phyloP scores from a whole-genome alignment of 2,329 filamentous ascomycete species.

The Aspergillus amoenus region DNA sequence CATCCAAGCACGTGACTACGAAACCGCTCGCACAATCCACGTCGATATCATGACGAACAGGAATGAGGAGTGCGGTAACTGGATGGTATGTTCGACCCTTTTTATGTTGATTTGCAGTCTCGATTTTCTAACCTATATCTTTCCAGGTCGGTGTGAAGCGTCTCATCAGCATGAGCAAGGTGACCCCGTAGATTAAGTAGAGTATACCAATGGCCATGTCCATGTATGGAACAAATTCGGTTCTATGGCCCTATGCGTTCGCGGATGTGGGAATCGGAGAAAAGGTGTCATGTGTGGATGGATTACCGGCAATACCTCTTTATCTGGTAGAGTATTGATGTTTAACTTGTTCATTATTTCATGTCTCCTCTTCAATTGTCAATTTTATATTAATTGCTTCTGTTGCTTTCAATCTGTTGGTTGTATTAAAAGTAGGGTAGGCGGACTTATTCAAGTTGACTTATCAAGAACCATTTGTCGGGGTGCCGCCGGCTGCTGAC shows the following conservation, averaged over 20 bases:
- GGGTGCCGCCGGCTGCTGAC: no score
- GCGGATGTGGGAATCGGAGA: neutral
- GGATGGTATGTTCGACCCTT: conserved; percentile 68
- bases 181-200: conserved; percentile 55
- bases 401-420: neutral
- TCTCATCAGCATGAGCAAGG: conserved; percentile 76
- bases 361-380: conserved; percentile 1
- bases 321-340: neutral
- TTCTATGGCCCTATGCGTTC: neutral
- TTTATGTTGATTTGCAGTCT: neutral
- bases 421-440: neutral
- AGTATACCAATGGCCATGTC: neutral
- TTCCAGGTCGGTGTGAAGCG: conserved; percentile 71
- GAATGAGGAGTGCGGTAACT: conserved; percentile 77
- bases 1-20: conserved; percentile 68
- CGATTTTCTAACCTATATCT: neutral
- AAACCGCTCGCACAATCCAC: conserved; percentile 66
- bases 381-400: conserved; percentile 1
- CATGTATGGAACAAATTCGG: neutral
- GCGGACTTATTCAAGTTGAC: neutral
- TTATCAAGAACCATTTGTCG: no score
- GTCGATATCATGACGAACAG: conserved; percentile 74
- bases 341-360: neutral
- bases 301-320: neutral
- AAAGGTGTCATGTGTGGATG: neutral